Base-by-base conservation (phyloP, 2,329 filamentous ascomycete species). In the Botrytis paeoniae region DNA sequence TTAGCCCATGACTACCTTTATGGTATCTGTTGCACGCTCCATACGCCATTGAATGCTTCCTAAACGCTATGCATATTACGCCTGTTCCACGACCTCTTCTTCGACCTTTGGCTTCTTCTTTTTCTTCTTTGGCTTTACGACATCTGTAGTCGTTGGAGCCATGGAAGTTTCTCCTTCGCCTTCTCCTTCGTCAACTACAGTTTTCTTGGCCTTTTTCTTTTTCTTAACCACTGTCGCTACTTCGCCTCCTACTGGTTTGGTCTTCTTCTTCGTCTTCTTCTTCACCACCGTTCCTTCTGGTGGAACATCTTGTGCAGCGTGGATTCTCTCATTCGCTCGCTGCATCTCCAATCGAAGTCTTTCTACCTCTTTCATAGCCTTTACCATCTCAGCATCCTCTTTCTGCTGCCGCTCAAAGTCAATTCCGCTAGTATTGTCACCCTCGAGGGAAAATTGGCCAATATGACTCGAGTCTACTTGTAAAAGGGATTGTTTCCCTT, bases 321-420 rank as follows among this genome's bases (percentile, higher is more conserved):
- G 88, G 54, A 95, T 90, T 72, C 92, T 85, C 83, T 95, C 93
- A 78, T 91, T 93, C 54, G 90, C 91, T 73, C 92, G 85, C 83
- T 95, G 93, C 94, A 98, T 97, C 83, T 97, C 93, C 73, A 98
- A 85, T 70, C 96, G 87, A 74, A 97, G 84, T 69, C 91, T 87
- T 84, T 98, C 95, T 4, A 99, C 93, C 81, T 98, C 93, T 81
- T 91, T 91, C 85, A 98, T 90, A 14, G 95, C 96, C 79, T 89
- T 90, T 62, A 89, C 90, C 93, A 98, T 97, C 82, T 98, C 95
- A 1, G 89, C 90, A 74, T 98, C 94, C 79, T 97, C 94, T 25
- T 88, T 89, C 80, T 91, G 88, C 76, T 91, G 88, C 70, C 86
- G 86, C 79, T 94, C 92, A 69, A 89, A 86, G 73, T 92, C 89